Conservation (phyloP, 169 alveolate species). For the Eimeria nieschulzi region DNA sequence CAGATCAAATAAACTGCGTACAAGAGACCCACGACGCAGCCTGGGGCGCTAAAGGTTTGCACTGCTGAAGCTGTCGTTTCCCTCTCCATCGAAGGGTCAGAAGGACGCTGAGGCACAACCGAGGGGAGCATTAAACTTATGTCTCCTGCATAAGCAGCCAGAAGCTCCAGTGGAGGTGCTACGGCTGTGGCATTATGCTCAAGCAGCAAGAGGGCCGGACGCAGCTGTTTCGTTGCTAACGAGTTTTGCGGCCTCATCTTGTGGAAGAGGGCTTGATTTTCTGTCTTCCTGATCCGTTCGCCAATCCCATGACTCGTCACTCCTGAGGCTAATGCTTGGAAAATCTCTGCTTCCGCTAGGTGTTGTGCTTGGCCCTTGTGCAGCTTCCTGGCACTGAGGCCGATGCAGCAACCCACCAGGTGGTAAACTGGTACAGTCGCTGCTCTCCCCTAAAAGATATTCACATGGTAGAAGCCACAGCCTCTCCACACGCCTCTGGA, state of each 20-base stretch:
- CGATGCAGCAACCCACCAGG: constrained; percentile 10
- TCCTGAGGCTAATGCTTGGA: background rate
- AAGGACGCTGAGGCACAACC: background rate
- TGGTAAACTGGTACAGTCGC: background rate
- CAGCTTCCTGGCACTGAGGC: background rate
- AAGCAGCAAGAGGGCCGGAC: background rate
- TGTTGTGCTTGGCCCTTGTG: background rate
- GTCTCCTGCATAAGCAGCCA: constrained; percentile 46
- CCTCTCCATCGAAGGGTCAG: too few species aligned
- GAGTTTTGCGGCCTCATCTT: background rate
- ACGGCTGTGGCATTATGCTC: constrained; percentile 31
- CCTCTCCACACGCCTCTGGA: constrained; percentile 10
- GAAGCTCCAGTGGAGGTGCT: constrained; percentile 55
- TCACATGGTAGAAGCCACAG: constrained; percentile 17
- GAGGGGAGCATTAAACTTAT: background rate
- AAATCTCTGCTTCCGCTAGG: background rate
- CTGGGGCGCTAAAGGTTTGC: background rate
- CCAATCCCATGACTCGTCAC: background rate
- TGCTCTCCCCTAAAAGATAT: background rate
- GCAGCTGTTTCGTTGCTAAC: background rate
- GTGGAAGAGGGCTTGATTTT: background rate
- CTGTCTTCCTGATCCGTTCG: background rate
- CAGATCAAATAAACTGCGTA: constrained; percentile 55
- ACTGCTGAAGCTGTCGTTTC: too few species aligned
- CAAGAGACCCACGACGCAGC: constrained; percentile 64